Conservation (phyloP, 2,329 filamentous ascomycete genomes). For the Colletotrichum lentis region DNA sequence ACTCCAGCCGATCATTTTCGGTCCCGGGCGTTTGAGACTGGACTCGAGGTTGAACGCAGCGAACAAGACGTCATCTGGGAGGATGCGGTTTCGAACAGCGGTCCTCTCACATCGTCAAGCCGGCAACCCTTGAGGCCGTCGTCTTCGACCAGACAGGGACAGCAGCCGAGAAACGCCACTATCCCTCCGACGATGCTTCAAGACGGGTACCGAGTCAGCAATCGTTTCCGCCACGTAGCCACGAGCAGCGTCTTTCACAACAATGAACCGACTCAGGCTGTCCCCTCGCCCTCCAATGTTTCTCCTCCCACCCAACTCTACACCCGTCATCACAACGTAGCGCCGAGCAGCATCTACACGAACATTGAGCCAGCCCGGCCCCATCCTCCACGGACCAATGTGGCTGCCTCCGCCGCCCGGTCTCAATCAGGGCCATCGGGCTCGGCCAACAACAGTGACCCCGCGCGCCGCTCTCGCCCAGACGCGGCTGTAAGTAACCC, state of each 20-base stretch:
- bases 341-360: slow-evolving; percentile 9
- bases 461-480: not conserved
- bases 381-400: slow-evolving; percentile 1
- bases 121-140: not conserved
- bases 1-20: not conserved
- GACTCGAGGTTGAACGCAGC: not conserved
- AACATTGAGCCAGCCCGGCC: not conserved
- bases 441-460: not conserved
- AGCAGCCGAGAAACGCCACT: not conserved
- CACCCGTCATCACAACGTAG: not conserved
- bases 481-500: slow-evolving; percentile 28
- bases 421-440: not conserved
- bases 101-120: not conserved
- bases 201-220: not conserved
- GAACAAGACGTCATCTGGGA: not conserved
- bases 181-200: not conserved
- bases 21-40: not conserved
- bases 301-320: not conserved
- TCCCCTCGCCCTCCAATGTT: not conserved
- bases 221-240: not conserved
- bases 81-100: not conserved
- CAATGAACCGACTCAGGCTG: not conserved
- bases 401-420: not conserved
- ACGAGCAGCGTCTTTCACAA: not conserved
- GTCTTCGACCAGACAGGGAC: not conserved